Evolutionary conservation across 768 basidiomycete species (phyloP), one percentile per base, ranked within the genome.

Genomic region (Hysterangium stoloniferum): DNA sequence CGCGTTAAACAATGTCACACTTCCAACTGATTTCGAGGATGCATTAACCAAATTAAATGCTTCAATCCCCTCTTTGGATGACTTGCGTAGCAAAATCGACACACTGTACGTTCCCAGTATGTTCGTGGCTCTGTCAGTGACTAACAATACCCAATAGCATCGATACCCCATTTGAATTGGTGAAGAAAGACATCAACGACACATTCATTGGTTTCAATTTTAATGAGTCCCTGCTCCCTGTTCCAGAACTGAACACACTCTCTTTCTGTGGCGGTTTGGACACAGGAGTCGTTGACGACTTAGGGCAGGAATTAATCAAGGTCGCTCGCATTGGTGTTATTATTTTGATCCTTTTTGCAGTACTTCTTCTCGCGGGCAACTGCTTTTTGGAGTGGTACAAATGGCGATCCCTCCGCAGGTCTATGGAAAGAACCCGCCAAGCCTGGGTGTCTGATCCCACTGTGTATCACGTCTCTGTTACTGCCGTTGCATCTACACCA

Each of bases 131-230:
- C 38, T 22, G 13, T 43, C 46, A 31, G n/a, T n/a, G n/a, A n/a
- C n/a, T n/a, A n/a, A n/a, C n/a, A n/a, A n/a, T n/a, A n/a, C n/a
- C 7, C 53, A 8, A 4, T 45, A 91, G 85, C 49, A 77, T 96
- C 56, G 80, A 86, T 61, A 83, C 77, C 0, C 95, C 95, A 0
- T 96, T 98, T 61, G 88, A 96, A 60, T 70, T 79, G 3, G 65
- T 97, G 46, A 96, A 93, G 65, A 71, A 79, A 54, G 88, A 94
- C 44, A 92, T 98, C 65, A 95, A 95, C 61, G 74, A 82, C 52
- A 93, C 91, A 0, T 86, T 96, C 56, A 60, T 74, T 27, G 75
- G 76, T n/a, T 71, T 94, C 34, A 69, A 72, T 31, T 86, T 93
- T 66, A 75, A 88, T 59, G 71, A 84, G 6, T 78, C 81, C 7